phyloP scores from a whole-genome alignment of 805 yeast genomes.

The Metschnikowia colocasiae region DNA sequence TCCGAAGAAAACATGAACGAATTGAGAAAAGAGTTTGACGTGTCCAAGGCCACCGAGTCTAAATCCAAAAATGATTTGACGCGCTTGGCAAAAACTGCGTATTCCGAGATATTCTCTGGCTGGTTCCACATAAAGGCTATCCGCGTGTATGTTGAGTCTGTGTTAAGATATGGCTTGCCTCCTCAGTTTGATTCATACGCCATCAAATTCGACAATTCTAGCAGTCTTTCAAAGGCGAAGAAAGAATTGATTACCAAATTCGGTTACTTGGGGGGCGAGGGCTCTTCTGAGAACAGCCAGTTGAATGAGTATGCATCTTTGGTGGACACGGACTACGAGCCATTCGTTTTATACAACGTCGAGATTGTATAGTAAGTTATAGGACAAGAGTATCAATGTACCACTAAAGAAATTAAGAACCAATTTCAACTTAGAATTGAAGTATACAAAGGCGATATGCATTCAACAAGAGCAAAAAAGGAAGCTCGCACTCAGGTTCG shows the following conservation, averaged over 20 bases:
- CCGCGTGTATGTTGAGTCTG: slow-evolving; percentile 87
- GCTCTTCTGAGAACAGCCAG: slow-evolving; percentile 66
- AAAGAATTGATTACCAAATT: slow-evolving; percentile 67
- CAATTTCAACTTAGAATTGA: no score
- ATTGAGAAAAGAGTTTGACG: slow-evolving; percentile 73
- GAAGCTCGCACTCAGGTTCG: slow-evolving; percentile 88
- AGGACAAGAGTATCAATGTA: not conserved
- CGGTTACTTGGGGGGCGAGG: slow-evolving; percentile 90
- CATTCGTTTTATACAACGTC: slow-evolving; percentile 78
- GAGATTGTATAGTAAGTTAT: slow-evolving; percentile 28
- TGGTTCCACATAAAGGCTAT: slow-evolving; percentile 91
- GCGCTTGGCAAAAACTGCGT: slow-evolving; percentile 86
- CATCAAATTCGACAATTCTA: slow-evolving; percentile 41
- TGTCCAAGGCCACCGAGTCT: slow-evolving; percentile 70
- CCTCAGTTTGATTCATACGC: slow-evolving; percentile 70
- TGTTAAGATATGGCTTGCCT: slow-evolving; percentile 93
- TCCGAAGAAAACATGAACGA: slow-evolving; percentile 71
- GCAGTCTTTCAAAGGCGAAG: slow-evolving; percentile 54
- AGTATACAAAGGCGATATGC: no score
- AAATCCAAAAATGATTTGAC: slow-evolving; percentile 71
- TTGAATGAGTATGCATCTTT: slow-evolving; percentile 85
- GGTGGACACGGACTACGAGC: slow-evolving; percentile 94
- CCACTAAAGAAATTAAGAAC: no score
- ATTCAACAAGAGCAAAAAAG: slow-evolving; percentile 22
- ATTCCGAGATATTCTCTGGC: slow-evolving; percentile 73